phyloP scores from a whole-genome alignment of 2,329 filamentous ascomycete species.

The Ophiocordyceps camponoti-leonardi region DNA sequence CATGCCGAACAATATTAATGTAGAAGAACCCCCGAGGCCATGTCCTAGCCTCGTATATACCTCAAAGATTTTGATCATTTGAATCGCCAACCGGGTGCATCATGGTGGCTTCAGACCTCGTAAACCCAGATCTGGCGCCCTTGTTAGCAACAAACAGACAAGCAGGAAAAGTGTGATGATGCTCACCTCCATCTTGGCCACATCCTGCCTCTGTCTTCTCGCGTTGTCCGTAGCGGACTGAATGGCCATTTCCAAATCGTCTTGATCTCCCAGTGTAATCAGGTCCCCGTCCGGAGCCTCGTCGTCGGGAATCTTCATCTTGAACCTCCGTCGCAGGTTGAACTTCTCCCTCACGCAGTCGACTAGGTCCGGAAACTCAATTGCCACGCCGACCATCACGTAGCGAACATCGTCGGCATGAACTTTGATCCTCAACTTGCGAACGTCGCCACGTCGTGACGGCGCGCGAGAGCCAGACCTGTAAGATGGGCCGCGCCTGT shows the following conservation, averaged over 20 bases:
- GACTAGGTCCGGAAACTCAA: constrained; percentile 62
- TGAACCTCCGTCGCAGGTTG: constrained; percentile 57
- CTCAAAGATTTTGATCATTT: background rate
- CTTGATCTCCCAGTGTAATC: constrained; percentile 94
- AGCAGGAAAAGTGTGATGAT: background rate
- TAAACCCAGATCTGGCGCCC: constrained; percentile 30
- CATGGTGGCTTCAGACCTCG: constrained; percentile 12
- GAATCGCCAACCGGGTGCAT: constrained; percentile 8
- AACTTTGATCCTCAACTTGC: constrained; percentile 79
- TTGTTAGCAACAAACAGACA: constrained; percentile 8
- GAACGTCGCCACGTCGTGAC: constrained; percentile 47
- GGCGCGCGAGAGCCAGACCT: constrained; percentile 32
- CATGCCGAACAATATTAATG: background rate
- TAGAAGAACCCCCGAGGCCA: background rate
- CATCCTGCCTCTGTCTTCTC: constrained; percentile 57
- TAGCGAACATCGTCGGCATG: constrained; percentile 85
- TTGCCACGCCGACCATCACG: constrained; percentile 61
- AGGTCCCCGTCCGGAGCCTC: constrained; percentile 63
- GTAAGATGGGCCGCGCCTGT: constrained; percentile 26
- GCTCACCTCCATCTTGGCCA: constrained; percentile 90
- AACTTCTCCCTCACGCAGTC: constrained; percentile 79
- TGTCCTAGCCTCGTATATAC: background rate
- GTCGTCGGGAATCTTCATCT: constrained; percentile 79
- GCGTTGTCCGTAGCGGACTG: constrained; percentile 50
- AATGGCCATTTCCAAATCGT: constrained; percentile 83